Conservation (phyloP, 1,284 basidiomycete genomes). For the Leccinum ponderosum region DNA sequence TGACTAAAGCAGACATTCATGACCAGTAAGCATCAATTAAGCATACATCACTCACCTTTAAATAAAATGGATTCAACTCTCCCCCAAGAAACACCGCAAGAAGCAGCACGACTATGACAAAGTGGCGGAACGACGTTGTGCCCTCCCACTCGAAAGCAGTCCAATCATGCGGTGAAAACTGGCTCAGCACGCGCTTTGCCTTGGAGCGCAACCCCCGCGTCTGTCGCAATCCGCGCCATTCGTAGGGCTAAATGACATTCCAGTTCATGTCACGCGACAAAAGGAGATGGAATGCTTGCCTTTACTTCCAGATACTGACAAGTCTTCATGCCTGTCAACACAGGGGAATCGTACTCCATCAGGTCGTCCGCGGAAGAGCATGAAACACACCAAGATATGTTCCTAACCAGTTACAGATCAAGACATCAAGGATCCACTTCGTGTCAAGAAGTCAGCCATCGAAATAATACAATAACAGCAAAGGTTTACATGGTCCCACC, state of each 20-base stretch:
- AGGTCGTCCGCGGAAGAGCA: conserved; percentile 5
- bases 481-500: conserved; percentile 81
- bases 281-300: conserved; percentile 33
- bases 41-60: conserved; percentile 54
- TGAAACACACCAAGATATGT: conserved; percentile 64
- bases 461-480: neutral
- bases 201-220: conserved; percentile 74
- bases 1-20: conserved; percentile 41
- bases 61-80: conserved; percentile 82
- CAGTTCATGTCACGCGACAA: neutral
- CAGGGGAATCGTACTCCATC: conserved; percentile 10
- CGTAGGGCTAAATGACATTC: conserved; percentile 58
- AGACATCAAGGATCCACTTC: conserved; percentile 83
- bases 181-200: conserved; percentile 73
- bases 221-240: conserved; percentile 81
- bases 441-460: conserved; percentile 15
- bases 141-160: conserved; percentile 87
- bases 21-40: conserved; percentile 7
- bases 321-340: conserved; percentile 69
- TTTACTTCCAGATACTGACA: conserved; percentile 86
- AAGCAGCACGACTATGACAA: conserved; percentile 70
- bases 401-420: conserved; percentile 84
- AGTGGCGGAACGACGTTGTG: conserved; percentile 74
- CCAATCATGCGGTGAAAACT: conserved; percentile 85
- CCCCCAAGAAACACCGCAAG: conserved; percentile 79